phyloP scores from a whole-genome alignment of 2,329 filamentous ascomycete genomes.

The Xylaria sp. region DNA sequence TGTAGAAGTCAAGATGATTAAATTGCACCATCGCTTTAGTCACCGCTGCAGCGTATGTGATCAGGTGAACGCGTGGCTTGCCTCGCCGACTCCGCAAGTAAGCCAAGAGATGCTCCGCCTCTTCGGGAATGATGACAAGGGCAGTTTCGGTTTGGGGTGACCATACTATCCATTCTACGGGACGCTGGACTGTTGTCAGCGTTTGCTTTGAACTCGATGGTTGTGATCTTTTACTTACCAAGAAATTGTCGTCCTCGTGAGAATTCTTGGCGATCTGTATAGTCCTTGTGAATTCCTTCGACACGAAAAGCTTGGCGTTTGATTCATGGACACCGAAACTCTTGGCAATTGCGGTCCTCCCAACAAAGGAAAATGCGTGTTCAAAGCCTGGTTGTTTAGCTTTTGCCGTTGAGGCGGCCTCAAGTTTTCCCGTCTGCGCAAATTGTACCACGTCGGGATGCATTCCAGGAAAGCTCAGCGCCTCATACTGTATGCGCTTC shows the following conservation, averaged over 20 bases:
- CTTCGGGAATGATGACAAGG: too few relatives aligned
- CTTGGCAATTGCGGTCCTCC: too few relatives aligned
- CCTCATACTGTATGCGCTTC: conserved; percentile 54
- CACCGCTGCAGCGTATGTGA: too few relatives aligned
- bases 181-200: too few relatives aligned
- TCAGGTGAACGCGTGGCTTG: too few relatives aligned
- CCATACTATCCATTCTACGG: too few relatives aligned
- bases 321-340: conserved; percentile 45
- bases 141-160: too few relatives aligned
- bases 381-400: conserved; percentile 51
- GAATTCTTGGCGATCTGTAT: conserved; percentile 46
- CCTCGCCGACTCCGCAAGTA: too few relatives aligned
- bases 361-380: conserved; percentile 58
- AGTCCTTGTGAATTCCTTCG: conserved; percentile 61
- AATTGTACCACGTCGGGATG: conserved; percentile 61
- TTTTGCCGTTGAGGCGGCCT: conserved; percentile 40
- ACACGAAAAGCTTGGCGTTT: conserved; percentile 53
- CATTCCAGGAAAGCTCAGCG: conserved; percentile 59
- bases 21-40: too few relatives aligned
- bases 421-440: conserved; percentile 54
- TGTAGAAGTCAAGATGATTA: too few relatives aligned
- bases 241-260: conserved; percentile 48
- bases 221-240: conserved; percentile 40
- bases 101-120: too few relatives aligned
- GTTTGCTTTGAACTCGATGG: too few relatives aligned